Percentiles rank a stretch among this genome's conserved stretches.
These are phyloP conservation scores for Copromyces sp. DNA, from an alignment of 495 filamentous ascomycete genomes.

Conservation along the genomic window DNA sequence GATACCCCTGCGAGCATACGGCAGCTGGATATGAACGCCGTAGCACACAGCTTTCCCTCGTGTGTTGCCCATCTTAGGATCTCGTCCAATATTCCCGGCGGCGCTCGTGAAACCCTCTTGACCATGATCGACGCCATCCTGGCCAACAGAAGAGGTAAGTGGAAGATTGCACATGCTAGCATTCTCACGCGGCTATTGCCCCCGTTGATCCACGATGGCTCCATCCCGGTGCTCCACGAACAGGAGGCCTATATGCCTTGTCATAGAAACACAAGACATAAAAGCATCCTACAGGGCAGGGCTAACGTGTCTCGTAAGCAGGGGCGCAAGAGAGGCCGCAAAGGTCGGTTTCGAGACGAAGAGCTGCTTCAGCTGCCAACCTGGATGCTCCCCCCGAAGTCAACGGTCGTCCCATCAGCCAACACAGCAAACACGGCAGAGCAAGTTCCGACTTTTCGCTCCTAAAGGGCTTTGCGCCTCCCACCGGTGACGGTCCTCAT, in stretches of 20 bases:
- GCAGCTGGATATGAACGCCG: conserved; percentile 46
- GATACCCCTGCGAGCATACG: conserved; percentile 53
- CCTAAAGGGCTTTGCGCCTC: conserved; percentile 29
- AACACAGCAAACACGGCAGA: conserved; percentile 48
- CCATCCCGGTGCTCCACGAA: background rate
- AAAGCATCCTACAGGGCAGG: background rate
- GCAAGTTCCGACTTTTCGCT: conserved; percentile 56
- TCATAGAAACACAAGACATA: background rate
- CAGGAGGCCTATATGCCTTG: background rate
- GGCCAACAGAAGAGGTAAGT: conserved; percentile 54
- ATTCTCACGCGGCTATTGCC: background rate
- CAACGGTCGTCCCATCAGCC: conserved; percentile 38
- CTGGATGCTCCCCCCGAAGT: conserved; percentile 39
- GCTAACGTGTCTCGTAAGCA: conserved; percentile 8
- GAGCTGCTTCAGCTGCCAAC: conserved; percentile 43
- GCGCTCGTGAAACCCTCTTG: conserved; percentile 67
- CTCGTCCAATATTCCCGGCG: conserved; percentile 58
- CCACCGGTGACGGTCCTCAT: conserved; percentile 22
- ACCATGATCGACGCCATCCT: conserved; percentile 64
- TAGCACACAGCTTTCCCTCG: conserved; percentile 51
- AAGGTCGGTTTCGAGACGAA: conserved; percentile 18
- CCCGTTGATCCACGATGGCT: background rate
- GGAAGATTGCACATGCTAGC: background rate
- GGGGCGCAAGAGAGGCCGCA: conserved; percentile 17
- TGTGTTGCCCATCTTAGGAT: conserved; percentile 64